A percentile compares a stretch with the other conserved stretches of the same genome.
phyloP scores from a whole-genome alignment of 23 red algal genomes.

The Pyropia yezoensis region DNA sequence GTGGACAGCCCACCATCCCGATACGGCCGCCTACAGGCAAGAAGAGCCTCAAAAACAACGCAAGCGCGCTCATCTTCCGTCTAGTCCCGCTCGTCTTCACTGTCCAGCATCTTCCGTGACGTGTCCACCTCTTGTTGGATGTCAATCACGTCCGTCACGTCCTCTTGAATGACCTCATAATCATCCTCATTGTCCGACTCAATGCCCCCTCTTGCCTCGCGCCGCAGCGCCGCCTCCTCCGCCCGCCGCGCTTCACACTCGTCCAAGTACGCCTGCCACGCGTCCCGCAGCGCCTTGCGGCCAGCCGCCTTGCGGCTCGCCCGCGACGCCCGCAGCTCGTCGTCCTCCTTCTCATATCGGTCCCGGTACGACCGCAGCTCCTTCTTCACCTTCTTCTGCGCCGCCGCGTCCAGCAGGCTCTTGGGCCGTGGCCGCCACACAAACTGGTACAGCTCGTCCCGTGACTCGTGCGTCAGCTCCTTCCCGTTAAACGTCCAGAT shows the following conservation, averaged over 20 bases:
- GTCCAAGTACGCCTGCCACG: constrained; percentile 38
- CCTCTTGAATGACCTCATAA: constrained; percentile 6
- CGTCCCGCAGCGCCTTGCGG: constrained; percentile 13
- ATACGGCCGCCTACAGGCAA: too few species aligned
- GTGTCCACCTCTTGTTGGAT: constrained; percentile 12
- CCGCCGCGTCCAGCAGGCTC: constrained; percentile 42
- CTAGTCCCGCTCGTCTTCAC: constrained; percentile 26
- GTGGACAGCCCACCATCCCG: too few species aligned
- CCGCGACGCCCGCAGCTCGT: constrained; percentile 63
- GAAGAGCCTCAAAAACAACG: neutral
- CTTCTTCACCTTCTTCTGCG: constrained; percentile 72
- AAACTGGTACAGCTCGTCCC: constrained; percentile 80
- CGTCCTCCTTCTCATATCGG: constrained; percentile 83
- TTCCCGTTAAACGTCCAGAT: constrained; percentile 90
- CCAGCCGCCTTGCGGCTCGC: constrained; percentile 52
- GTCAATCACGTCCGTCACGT: constrained; percentile 27
- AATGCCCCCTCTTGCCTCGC: constrained; percentile 6
- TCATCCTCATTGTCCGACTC: constrained; percentile 9
- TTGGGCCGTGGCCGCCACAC: constrained; percentile 83
- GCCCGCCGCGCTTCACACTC: constrained; percentile 8
- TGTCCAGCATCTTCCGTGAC: constrained; percentile 31
- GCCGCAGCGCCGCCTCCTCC: constrained; percentile 6
- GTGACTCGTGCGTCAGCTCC: constrained; percentile 32
- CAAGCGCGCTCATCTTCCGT: neutral
- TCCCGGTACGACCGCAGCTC: constrained; percentile 63